These are phyloP conservation scores for Trichosporon ovoides DNA, from an alignment of 1,284 basidiomycete genomes.

Conservation along the genomic window DNA sequence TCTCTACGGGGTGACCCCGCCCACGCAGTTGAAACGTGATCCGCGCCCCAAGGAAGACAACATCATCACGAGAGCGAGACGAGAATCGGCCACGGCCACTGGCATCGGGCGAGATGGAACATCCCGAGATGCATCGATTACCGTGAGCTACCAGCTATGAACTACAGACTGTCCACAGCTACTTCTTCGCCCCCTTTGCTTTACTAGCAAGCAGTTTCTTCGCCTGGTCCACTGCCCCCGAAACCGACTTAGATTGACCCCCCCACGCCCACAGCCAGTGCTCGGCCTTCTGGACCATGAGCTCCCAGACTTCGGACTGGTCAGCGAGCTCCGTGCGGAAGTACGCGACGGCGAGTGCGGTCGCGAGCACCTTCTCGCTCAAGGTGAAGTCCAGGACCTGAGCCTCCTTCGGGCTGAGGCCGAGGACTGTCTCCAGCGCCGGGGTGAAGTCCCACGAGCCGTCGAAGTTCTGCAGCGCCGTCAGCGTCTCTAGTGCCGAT, in stretches of 20 bases:
- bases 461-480: conserved; percentile 10
- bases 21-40: no score
- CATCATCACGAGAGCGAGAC: no score
- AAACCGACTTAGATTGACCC: no score
- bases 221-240: background rate
- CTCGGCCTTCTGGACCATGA: conserved; percentile 20
- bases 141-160: no score
- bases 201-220: background rate
- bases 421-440: background rate
- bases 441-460: conserved; percentile 17
- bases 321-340: conserved; percentile 7
- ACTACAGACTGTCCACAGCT: no score
- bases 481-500: background rate
- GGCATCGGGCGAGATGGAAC: no score
- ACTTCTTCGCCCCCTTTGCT: no score
- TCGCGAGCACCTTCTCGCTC: background rate
- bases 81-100: no score
- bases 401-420: background rate
- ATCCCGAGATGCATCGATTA: no score
- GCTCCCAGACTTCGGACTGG: conserved; percentile 16
- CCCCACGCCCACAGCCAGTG: conserved; percentile 13
- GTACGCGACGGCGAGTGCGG: conserved; percentile 12
- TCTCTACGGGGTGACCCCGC: no score
- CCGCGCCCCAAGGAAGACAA: no score
- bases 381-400: background rate